These are phyloP conservation scores for Castanospermum australe DNA, from an alignment of 306 rosid genomes.

Conservation along the genomic window DNA sequence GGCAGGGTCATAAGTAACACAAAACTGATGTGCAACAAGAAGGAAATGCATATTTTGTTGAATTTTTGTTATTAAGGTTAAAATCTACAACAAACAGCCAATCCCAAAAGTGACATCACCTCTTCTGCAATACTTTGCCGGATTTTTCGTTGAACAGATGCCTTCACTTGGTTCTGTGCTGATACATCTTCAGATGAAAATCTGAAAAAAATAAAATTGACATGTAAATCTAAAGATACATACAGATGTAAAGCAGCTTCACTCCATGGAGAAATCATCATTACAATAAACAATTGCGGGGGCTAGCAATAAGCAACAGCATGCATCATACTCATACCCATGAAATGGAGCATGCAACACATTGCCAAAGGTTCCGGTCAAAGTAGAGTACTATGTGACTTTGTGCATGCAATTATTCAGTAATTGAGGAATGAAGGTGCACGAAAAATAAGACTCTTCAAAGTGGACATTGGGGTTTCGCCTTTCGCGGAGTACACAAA, in stretches of 20 bases:
- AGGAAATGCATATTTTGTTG: background rate
- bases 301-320: background rate
- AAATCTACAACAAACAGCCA: background rate
- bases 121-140: slow-evolving; percentile 97
- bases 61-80: background rate
- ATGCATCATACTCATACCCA: background rate
- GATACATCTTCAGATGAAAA: slow-evolving; percentile 92
- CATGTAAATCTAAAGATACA: slow-evolving; percentile 17
- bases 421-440: background rate
- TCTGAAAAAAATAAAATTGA: slow-evolving; percentile 34
- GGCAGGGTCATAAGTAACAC: background rate
- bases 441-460: background rate
- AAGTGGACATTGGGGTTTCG: background rate
- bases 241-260: background rate
- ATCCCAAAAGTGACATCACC: slow-evolving; percentile 41
- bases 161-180: slow-evolving; percentile 98
- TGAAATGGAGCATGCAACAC: slow-evolving; percentile 6
- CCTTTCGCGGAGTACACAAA: background rate
- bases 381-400: background rate
- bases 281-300: background rate
- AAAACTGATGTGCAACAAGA: background rate
- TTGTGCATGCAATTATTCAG: background rate
- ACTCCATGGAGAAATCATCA: background rate
- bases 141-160: slow-evolving; percentile 90
- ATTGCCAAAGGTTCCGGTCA: background rate